Conservation (phyloP, 2,329 filamentous ascomycete species). For the Botryotinia convoluta region DNA sequence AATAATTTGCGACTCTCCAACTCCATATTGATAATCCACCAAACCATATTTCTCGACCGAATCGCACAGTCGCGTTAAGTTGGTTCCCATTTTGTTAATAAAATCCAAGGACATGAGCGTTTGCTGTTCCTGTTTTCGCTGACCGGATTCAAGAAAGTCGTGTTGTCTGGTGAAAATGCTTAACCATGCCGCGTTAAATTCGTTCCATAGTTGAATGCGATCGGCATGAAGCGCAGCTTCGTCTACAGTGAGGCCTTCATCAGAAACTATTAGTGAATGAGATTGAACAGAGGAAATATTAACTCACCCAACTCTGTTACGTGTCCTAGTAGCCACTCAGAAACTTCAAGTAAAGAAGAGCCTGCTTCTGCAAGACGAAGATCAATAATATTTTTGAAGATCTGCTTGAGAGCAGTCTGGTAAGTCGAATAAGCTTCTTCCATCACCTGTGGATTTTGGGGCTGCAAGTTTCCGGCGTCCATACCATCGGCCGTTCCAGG, state of each 20-base stretch:
- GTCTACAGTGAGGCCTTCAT: conserved; percentile 77
- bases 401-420: conserved; percentile 58
- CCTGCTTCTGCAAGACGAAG: conserved; percentile 60
- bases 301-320: conserved; percentile 63
- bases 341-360: conserved; percentile 57
- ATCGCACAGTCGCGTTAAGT: conserved; percentile 80
- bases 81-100: conserved; percentile 76
- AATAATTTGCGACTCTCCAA: conserved; percentile 92
- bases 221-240: conserved; percentile 72
- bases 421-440: conserved; percentile 69
- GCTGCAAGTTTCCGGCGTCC: conserved; percentile 58
- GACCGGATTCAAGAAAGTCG: conserved; percentile 56
- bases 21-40: conserved; percentile 95
- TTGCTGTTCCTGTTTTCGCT: conserved; percentile 44
- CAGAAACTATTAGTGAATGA: conserved; percentile 38
- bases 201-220: conserved; percentile 82
- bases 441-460: conserved; percentile 50
- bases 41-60: conserved; percentile 86
- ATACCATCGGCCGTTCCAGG: conserved; percentile 43
- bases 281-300: conserved; percentile 33
- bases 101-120: conserved; percentile 65
- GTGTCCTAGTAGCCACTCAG: conserved; percentile 65
- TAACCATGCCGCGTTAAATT: conserved; percentile 94
- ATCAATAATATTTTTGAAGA: conserved; percentile 60
- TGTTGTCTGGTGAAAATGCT: conserved; percentile 79